Percentiles rank a stretch among this genome's conserved stretches.
Evolutionary conservation across 2,329 filamentous ascomycete genomes (phyloP).

Genomic region (Cladosporium phlei): DNA sequence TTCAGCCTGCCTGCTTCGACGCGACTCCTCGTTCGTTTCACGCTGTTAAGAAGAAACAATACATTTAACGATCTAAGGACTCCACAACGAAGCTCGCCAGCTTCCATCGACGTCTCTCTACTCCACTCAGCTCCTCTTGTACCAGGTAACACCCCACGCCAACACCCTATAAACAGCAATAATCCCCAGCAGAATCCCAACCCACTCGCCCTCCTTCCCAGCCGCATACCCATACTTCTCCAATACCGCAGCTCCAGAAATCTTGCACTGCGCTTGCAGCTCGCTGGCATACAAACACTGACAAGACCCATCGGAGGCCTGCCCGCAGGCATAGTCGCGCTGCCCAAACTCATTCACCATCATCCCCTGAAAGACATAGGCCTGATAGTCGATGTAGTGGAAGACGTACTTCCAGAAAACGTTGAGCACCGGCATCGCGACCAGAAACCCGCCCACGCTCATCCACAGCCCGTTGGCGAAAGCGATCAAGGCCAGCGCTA

Average conservation of each 20-base stretch:
- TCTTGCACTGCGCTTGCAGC: constrained; percentile 58
- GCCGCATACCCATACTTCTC: constrained; percentile 61
- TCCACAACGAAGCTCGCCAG: no score
- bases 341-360: constrained; percentile 78
- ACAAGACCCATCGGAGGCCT: constrained; percentile 37
- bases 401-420: constrained; percentile 81
- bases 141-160: constrained; percentile 51
- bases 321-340: constrained; percentile 14
- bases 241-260: constrained; percentile 65
- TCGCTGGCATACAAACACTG: constrained; percentile 66
- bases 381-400: constrained; percentile 80
- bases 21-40: no score
- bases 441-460: constrained; percentile 76
- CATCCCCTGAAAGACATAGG: constrained; percentile 83
- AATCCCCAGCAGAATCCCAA: constrained; percentile 70
- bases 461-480: constrained; percentile 88
- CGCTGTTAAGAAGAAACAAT: no score
- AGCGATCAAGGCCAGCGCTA: constrained; percentile 69
- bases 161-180: constrained; percentile 65
- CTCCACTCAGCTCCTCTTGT: no score
- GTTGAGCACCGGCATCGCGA: constrained; percentile 65
- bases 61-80: no score
- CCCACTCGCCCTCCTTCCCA: constrained; percentile 58
- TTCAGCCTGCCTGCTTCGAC: no score
- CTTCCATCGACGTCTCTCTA: no score